Evolutionary conservation across 805 yeast genomes (phyloP), one percentile per base, ranked within the genome.

Genomic region (Myxozyma melibiosi): DNA sequence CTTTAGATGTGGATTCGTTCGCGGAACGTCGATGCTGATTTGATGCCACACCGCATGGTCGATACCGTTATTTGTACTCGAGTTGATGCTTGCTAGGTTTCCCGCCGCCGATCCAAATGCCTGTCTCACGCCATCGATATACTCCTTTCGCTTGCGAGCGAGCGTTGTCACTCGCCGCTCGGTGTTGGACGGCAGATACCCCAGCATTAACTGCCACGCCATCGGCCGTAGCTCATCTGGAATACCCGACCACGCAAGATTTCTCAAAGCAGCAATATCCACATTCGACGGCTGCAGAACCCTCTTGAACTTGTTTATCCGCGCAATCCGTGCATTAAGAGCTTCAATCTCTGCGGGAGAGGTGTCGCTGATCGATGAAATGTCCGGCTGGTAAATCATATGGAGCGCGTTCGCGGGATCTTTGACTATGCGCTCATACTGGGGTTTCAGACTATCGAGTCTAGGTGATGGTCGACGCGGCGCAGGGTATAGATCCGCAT

Each of bases 31-130:
- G 61, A 94, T 94, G 57, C 85, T 86, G 62, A 92, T 91, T 74
- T 92, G 99, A 75, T 94, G 98, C 88, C 96, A 92, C 55, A 96
- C 84, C 40, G 84, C 83, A 63, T 82, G 85, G 66, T 89, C 95
- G 61, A 83, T 78, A 42, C 81, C 82, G 53, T 80, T 78, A 30
- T 77, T 74, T 13, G n/a, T n/a, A n/a, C n/a, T n/a, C 27, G 40
- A 3, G 37, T 14, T 44, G 16, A 28, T 28, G 31, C 8, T 30
- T 7, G 2, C 42, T 2, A 33, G 14, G 16, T 14, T 34, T 14
- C 37, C 43, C 20, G 13, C 28, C 1, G 49, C n/a, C 0, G 42
- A 20, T 4, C 55, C 55, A 61, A 84, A 81, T n/a, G 83, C 84
- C 63, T 85, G 86, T 1, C 78, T 73, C 3, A 90, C 78, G 2